These are phyloP conservation scores for Penicillium roqueforti DNA, from an alignment of 495 filamentous ascomycete species.

Conservation along the genomic window DNA sequence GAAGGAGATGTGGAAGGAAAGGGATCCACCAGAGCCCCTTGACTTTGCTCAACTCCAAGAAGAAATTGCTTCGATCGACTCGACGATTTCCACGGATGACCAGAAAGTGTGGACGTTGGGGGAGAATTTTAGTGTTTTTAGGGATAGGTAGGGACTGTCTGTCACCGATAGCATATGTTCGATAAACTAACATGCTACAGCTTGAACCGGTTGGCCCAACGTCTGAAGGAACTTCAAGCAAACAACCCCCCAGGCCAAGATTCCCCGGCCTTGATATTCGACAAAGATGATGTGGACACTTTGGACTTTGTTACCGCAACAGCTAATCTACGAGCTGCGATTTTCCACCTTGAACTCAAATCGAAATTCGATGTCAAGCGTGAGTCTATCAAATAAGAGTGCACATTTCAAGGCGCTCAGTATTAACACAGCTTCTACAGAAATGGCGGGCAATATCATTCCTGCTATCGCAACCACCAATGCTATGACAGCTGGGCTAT, in stretches of 20 bases:
- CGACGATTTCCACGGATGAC: conserved; percentile 57
- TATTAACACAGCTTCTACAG: conserved; percentile 28
- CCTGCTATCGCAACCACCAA: conserved; percentile 98
- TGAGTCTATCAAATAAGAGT: conserved; percentile 22
- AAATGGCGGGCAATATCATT: conserved; percentile 99
- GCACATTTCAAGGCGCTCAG: background rate
- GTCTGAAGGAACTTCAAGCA: conserved; percentile 57
- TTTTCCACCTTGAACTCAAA: conserved; percentile 82
- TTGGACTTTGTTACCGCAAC: conserved; percentile 90
- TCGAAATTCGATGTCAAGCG: conserved; percentile 96
- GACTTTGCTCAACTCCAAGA: conserved; percentile 54
- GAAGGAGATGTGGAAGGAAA: conserved; percentile 95
- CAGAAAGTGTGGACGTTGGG: conserved; percentile 75
- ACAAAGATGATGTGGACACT: conserved; percentile 96
- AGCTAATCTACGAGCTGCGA: conserved; percentile 78
- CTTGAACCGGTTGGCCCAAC: conserved; percentile 67
- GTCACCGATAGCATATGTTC: background rate
- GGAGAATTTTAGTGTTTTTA: conserved; percentile 85
- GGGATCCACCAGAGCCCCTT: conserved; percentile 68
- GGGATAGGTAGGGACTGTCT: conserved; percentile 53
- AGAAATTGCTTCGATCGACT: conserved; percentile 47
- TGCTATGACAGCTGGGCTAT: conserved; percentile 89
- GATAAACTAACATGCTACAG: conserved; percentile 36
- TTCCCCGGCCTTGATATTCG: conserved; percentile 72
- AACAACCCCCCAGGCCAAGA: conserved; percentile 40